Evolutionary conservation across 2,329 filamentous ascomycete species (phyloP), one percentile per base, ranked within the genome.

Genomic region (Fonsecaea pugnacius): DNA sequence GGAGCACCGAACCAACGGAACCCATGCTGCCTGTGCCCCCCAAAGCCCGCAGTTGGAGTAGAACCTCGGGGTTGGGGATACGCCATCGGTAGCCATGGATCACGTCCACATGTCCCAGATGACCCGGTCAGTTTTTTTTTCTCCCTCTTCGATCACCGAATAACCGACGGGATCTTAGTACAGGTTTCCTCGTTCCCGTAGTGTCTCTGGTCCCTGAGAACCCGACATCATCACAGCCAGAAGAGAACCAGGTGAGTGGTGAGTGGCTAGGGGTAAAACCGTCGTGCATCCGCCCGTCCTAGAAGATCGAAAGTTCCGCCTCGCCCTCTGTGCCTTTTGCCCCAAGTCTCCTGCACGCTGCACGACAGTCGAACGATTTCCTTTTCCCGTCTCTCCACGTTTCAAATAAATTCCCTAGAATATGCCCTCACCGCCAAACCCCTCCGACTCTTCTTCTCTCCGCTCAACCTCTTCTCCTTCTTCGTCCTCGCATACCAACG

Each of bases 401-500:
- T 21, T 50, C n/a, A 38, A 9, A 53, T 58, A 24, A 40, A 38
- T 54, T 48, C 54, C 32, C 24, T 30, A 30, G n/a, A 52, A 46
- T 40, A 67, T 64, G 65, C 54, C 57, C 30, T 59, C 64, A 64
- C 59, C 62, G 58, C 55, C 64, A 46, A 64, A 63, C 24, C 30
- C 48, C 21, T 58, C 60, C 40, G 38, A 48, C 40, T 10, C 51
- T 40, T 10, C 51, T 40, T 58, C 58, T 36, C 57, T 55, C 35
- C 35, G 24, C 33, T 56, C 55, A 21, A 32, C 62, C 51, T 56
- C 57, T 48, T 53, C 78, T 68, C 78, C 82, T 60, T 78, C 82
- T 66, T 77, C 81, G 63, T 78, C 80, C 64, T 76, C 79, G 24
- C 66, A 71, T 74, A 73, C 67, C 70, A 59, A 66, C 51, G 53